Percentiles rank a stretch among this genome's conserved stretches.
These are phyloP conservation scores for Epichloe aotearoae DNA, from an alignment of 2,329 filamentous ascomycete species.

Conservation along the genomic window DNA sequence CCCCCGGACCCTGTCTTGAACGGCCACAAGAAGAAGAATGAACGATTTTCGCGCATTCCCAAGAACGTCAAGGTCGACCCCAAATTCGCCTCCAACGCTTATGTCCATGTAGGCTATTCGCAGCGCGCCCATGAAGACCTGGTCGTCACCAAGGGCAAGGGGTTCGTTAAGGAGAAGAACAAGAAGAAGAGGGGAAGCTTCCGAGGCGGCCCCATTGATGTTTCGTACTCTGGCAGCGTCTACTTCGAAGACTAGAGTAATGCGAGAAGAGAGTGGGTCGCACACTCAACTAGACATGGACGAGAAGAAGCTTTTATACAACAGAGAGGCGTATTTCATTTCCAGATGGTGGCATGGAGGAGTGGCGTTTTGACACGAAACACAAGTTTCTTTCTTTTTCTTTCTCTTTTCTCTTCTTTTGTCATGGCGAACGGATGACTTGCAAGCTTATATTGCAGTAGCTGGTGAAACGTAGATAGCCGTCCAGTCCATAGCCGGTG, in stretches of 20 bases:
- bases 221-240: slow-evolving; percentile 67
- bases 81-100: slow-evolving; percentile 64
- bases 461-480: too few relatives aligned
- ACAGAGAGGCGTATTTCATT: background rate
- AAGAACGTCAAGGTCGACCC: slow-evolving; percentile 55
- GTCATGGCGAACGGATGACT: too few relatives aligned
- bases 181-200: slow-evolving; percentile 92
- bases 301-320: background rate
- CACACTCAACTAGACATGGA: too few relatives aligned
- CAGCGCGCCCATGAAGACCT: slow-evolving; percentile 79
- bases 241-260: slow-evolving; percentile 75
- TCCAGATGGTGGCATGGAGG: background rate
- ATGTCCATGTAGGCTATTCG: slow-evolving; percentile 75
- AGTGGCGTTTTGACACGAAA: background rate
- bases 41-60: slow-evolving; percentile 67
- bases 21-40: slow-evolving; percentile 39
- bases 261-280: too few relatives aligned
- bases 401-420: background rate
- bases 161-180: slow-evolving; percentile 99
- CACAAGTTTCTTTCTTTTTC: background rate
- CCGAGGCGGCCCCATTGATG: slow-evolving; percentile 78
- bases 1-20: slow-evolving; percentile 36
- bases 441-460: background rate
- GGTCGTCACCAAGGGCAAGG: slow-evolving; percentile 84
- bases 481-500: background rate